Evolutionary conservation across 306 rosid species (phyloP).

Genomic region (Vachellia collinsii): DNA sequence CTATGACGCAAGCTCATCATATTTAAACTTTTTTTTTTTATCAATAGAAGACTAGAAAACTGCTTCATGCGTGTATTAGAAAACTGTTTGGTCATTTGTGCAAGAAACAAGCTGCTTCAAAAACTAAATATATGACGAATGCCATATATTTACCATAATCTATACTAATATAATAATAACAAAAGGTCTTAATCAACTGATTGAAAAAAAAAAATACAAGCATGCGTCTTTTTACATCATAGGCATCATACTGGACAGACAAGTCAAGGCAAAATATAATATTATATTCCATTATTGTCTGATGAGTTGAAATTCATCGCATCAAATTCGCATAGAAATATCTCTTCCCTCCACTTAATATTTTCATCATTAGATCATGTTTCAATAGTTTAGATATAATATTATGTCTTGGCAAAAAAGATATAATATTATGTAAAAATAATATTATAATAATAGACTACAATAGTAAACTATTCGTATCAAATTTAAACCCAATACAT

Average conservation of each 20-base stretch:
- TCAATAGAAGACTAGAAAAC: neutral
- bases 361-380: no score
- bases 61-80: neutral
- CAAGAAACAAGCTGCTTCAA: neutral
- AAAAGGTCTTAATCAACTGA: neutral
- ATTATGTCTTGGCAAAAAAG: no score
- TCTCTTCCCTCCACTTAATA: no score
- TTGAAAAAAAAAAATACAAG: neutral
- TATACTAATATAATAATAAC: neutral
- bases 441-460: no score
- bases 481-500: no score
- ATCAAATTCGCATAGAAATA: no score
- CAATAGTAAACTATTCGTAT: no score
- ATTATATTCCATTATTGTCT: neutral
- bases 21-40: neutral
- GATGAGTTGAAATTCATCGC: constrained; percentile 1
- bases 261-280: neutral
- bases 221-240: neutral
- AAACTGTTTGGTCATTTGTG: neutral
- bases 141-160: neutral
- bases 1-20: neutral
- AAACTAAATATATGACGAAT: neutral
- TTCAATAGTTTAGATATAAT: no score
- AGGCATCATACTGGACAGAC: neutral
- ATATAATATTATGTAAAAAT: no score